Percentiles rank a stretch among this genome's conserved stretches.
Conservation (phyloP, 768 basidiomycete genomes). For the Gautieria morchelliformis region DNA sequence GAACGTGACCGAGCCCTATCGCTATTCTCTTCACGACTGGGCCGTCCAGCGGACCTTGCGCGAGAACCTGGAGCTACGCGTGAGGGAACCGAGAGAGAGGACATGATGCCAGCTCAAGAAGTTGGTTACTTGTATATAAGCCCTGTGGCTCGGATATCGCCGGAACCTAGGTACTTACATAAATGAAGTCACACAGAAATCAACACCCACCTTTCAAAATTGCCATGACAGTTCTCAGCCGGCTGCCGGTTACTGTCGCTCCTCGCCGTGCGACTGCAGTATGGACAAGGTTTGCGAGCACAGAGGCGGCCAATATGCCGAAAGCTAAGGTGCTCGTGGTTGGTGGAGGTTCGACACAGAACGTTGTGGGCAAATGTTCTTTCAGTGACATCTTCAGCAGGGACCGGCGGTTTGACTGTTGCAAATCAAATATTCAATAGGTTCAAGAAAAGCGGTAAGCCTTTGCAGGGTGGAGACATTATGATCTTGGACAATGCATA, state of each 20-base stretch:
- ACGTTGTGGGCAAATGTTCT: neutral
- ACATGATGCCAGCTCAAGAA: neutral
- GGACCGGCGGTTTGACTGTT: slow-evolving; percentile 70
- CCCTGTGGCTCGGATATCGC: neutral
- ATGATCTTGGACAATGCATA: slow-evolving; percentile 71
- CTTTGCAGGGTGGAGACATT: slow-evolving; percentile 66
- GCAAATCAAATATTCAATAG: slow-evolving; percentile 83
- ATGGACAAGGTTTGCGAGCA: slow-evolving; percentile 13
- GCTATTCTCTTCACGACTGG: slow-evolving; percentile 16
- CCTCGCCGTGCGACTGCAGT: neutral
- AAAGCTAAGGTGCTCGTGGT: slow-evolving; percentile 81
- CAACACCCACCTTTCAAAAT: too few species aligned
- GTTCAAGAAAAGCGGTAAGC: slow-evolving; percentile 61
- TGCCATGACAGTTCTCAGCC: neutral
- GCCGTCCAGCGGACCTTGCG: slow-evolving; percentile 26
- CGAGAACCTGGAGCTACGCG: slow-evolving; percentile 34
- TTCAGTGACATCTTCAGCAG: slow-evolving; percentile 27
- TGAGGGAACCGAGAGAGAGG: slow-evolving; percentile 7
- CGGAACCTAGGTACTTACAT: neutral
- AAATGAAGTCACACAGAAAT: neutral
- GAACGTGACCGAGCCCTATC: slow-evolving; percentile 17
- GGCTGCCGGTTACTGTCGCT: neutral
- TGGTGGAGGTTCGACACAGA: slow-evolving; percentile 60
- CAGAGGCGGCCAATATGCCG: slow-evolving; percentile 10
- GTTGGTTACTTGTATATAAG: neutral